These are phyloP conservation scores for Colletotrichum incanum DNA, from an alignment of 2,329 filamentous ascomycete species.

Conservation along the genomic window DNA sequence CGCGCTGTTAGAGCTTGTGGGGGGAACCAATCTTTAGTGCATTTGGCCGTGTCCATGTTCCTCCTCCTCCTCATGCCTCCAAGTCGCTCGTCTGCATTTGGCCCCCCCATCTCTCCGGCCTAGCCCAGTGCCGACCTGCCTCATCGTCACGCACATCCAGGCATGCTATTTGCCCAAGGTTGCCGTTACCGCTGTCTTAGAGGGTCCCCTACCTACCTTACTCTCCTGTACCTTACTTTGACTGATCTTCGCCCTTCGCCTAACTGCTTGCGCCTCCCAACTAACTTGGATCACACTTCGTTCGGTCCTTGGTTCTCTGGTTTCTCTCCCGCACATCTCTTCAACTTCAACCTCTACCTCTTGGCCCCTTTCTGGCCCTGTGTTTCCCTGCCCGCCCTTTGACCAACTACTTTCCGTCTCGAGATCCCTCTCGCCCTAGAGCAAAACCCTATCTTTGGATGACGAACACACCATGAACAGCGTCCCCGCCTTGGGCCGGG, in stretches of 20 bases:
- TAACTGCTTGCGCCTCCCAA: constrained; percentile 2
- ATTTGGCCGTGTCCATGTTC: constrained; percentile 12
- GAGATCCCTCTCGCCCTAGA: constrained; percentile 6
- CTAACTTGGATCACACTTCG: constrained; percentile 1
- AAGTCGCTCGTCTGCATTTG: constrained; percentile 10
- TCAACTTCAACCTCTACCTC: not conserved
- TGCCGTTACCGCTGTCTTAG: constrained; percentile 13
- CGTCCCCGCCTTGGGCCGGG: constrained; percentile 54
- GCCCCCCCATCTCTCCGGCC: constrained; percentile 11
- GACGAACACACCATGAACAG: constrained; percentile 50
- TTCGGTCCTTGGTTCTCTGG: constrained; percentile 12
- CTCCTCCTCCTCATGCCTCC: constrained; percentile 18
- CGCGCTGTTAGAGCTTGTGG: constrained; percentile 37
- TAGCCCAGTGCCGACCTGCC: constrained; percentile 15
- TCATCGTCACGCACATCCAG: constrained; percentile 23
- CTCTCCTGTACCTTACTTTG: constrained; percentile 5
- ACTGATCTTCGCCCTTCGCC: not conserved
- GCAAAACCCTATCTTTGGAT: constrained; percentile 35
- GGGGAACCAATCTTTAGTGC: constrained; percentile 36
- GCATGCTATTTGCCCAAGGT: constrained; percentile 14
- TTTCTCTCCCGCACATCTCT: constrained; percentile 7
- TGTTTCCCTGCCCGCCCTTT: not conserved
- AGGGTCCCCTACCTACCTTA: not conserved
- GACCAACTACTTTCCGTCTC: not conserved
- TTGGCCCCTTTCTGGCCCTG: constrained; percentile 10